These are phyloP conservation scores for Carex arenaria DNA, from an alignment of 202 grass and related monocot species.

Conservation along the genomic window DNA sequence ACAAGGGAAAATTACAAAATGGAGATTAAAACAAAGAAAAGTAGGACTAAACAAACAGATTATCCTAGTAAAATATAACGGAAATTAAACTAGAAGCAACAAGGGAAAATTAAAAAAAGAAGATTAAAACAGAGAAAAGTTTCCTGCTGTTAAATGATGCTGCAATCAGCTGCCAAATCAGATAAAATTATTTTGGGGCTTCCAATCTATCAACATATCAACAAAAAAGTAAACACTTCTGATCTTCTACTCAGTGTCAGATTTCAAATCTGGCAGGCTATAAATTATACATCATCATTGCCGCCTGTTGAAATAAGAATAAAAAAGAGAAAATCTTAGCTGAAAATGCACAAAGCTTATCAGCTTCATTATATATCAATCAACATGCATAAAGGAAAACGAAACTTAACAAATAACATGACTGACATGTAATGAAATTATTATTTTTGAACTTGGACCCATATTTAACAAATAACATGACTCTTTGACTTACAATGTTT, in stretches of 20 bases:
- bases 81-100: neutral
- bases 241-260: neutral
- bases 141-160: neutral
- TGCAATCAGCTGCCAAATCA: neutral
- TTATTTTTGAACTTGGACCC: neutral
- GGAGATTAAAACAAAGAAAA: neutral
- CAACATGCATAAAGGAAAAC: neutral
- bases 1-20: neutral
- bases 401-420: neutral
- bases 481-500: neutral
- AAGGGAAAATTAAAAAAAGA: neutral
- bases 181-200: neutral
- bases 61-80: neutral
- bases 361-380: neutral
- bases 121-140: neutral
- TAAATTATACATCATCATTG: constrained; percentile 67
- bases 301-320: constrained; percentile 40
- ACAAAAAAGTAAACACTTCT: neutral
- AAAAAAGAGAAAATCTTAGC: neutral
- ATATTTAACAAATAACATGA: neutral
- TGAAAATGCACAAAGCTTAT: neutral
- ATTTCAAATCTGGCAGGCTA: neutral
- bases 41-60: neutral
- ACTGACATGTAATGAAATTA: neutral
- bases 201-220: neutral